phyloP scores from a whole-genome alignment of 768 basidiomycete genomes.

The Mycena pura region DNA sequence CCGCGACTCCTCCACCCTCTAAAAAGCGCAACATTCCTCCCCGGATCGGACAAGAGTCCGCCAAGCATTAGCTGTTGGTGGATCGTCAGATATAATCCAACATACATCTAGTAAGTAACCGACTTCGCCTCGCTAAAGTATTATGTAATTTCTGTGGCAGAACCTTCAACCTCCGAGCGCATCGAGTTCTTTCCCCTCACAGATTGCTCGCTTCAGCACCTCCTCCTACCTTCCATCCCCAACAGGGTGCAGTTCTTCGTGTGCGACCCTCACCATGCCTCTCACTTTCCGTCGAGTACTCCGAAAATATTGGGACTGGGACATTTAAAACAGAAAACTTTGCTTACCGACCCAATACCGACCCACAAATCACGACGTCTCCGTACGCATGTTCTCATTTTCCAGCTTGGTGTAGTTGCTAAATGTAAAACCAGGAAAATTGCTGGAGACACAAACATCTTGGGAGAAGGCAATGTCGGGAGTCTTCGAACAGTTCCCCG shows the following conservation, averaged over 20 bases:
- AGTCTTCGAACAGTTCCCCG: too few relatives aligned
- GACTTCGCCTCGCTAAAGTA: background rate
- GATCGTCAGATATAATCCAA: background rate
- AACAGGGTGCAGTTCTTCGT: background rate
- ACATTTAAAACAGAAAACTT: slow-evolving; percentile 10
- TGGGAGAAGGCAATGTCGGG: too few relatives aligned
- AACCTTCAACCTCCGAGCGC: background rate
- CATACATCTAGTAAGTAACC: background rate
- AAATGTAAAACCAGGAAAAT: too few relatives aligned
- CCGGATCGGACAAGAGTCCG: background rate
- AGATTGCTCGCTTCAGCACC: background rate
- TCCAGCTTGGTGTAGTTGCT: too few relatives aligned
- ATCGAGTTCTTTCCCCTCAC: background rate
- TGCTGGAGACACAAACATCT: too few relatives aligned
- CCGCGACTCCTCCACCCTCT: background rate
- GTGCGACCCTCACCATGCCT: background rate
- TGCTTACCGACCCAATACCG: too few relatives aligned
- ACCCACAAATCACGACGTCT: too few relatives aligned
- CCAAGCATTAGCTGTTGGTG: background rate
- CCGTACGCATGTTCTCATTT: too few relatives aligned
- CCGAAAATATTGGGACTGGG: background rate
- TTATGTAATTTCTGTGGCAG: background rate
- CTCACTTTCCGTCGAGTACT: background rate
- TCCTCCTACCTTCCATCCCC: background rate
- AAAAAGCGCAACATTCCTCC: background rate